Percentiles rank a stretch among this genome's conserved stretches.
phyloP scores from a whole-genome alignment of 2,329 filamentous ascomycete species.

The Fusarium guadeloupense region DNA sequence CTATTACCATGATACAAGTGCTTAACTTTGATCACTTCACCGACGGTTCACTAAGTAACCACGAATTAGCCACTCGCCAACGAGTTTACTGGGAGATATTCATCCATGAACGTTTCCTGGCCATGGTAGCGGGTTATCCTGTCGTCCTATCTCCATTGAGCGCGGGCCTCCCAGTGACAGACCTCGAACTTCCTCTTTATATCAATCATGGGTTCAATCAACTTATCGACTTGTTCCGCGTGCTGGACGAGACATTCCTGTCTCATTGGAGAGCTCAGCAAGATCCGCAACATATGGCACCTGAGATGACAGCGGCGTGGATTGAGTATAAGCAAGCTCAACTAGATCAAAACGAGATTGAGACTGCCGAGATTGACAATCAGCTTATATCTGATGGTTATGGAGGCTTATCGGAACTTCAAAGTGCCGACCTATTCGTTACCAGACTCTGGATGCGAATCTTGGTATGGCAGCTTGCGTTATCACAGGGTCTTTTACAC shows the following conservation, averaged over 20 bases:
- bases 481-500: slow-evolving; percentile 51
- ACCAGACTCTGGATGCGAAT: slow-evolving; percentile 54
- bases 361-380: slow-evolving; percentile 42
- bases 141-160: slow-evolving; percentile 46
- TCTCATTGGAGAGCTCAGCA: slow-evolving; percentile 49
- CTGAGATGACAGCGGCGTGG: slow-evolving; percentile 49
- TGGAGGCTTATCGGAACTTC: slow-evolving; percentile 48
- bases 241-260: slow-evolving; percentile 52
- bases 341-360: slow-evolving; percentile 51
- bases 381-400: slow-evolving; percentile 37
- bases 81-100: slow-evolving; percentile 65
- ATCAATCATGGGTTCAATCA: slow-evolving; percentile 51
- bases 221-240: slow-evolving; percentile 49
- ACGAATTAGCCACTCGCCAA: slow-evolving; percentile 45
- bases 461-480: slow-evolving; percentile 53
- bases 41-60: slow-evolving; percentile 15
- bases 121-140: slow-evolving; percentile 58
- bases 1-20: slow-evolving; percentile 49
- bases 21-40: slow-evolving; percentile 25
- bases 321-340: slow-evolving; percentile 53
- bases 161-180: slow-evolving; percentile 41
- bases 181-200: slow-evolving; percentile 46
- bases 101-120: slow-evolving; percentile 66
- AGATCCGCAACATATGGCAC: slow-evolving; percentile 14
- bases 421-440: slow-evolving; percentile 52